Percentiles rank a stretch among this genome's conserved stretches.
Evolutionary conservation across 257 asterid species (phyloP).

Genomic region (Schizonepeta tenuifolia): DNA sequence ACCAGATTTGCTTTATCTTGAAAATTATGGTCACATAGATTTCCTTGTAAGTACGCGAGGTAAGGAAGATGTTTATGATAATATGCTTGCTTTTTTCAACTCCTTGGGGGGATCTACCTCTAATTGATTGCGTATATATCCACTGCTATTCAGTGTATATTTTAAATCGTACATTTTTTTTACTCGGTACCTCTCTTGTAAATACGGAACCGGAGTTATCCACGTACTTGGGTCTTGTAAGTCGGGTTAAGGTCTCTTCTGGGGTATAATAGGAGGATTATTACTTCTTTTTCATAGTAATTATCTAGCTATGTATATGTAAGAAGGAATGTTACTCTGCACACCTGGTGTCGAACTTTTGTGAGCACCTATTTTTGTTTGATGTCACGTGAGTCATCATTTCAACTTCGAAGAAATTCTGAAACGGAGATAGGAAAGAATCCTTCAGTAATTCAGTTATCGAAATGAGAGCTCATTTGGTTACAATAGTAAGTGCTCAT

Average conservation of each 20-base stretch:
- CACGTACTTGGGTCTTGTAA: neutral
- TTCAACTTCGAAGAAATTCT: too few species aligned
- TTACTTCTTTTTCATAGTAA: too few species aligned
- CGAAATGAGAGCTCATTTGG: too few species aligned
- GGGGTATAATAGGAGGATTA: too few species aligned
- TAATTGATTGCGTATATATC: constrained; percentile 22
- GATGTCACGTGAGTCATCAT: too few species aligned
- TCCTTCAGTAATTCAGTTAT: too few species aligned
- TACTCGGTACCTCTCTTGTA: neutral
- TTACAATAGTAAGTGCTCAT: too few species aligned
- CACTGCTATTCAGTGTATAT: constrained; percentile 6
- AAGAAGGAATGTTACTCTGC: too few species aligned
- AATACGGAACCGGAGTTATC: neutral
- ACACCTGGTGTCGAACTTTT: too few species aligned
- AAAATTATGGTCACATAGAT: constrained; percentile 87
- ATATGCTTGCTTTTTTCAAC: constrained; percentile 67
- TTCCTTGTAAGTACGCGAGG: constrained; percentile 71
- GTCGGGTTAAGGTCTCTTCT: neutral
- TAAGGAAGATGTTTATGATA: constrained; percentile 77
- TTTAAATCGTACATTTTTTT: neutral
- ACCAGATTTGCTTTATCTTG: constrained; percentile 81
- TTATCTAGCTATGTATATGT: too few species aligned
- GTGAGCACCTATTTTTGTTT: too few species aligned
- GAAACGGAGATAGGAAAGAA: too few species aligned
- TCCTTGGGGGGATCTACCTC: constrained; percentile 46